Evolutionary conservation across 1,139 yeast species (phyloP), one percentile per base, ranked within the genome.

Genomic region (Geotrichum fermentans): DNA sequence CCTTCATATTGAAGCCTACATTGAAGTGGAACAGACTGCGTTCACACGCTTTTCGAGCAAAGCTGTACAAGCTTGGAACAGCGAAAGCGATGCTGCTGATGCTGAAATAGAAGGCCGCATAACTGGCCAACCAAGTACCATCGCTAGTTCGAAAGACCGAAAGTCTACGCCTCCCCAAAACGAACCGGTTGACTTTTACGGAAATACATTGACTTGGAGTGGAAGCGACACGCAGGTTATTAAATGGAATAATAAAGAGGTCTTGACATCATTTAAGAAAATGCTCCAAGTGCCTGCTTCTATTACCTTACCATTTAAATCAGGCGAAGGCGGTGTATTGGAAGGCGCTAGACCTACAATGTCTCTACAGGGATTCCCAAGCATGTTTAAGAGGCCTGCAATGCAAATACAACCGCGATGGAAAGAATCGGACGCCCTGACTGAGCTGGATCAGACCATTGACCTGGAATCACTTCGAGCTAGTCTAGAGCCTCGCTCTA

Each of bases 21-120:
- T 47, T 20, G 39, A 30, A 6, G 26, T 22, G 20, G 50, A 47
- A 16, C 26, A 29, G 14, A 14, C 35, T 13, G 39, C 28, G 20
- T 41, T 47, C 38, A 63, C 65, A 17, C 55, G 56, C 7, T 60
- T 56, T 18, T 61, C 69, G 20, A 60, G 59, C 18, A 51, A 47
- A 13, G 62, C 59, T 49, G 70, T 73, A 24, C 49, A 50, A 2
- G 57, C 60, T 13, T 74, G 75, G 67, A 62, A 62, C 18, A 55
- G 56, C 7, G 63, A 64, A 21, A 59, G 64, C 0, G 55, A 61
- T 1, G 61, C 62, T 34, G 62, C 62, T 34, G 74, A 73, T 35
- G 64, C 61, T 2, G 69, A 63, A 29, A 65, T 71, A 1, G 78
- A 74, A 53, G 28, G 6, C 10, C 28, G 28, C 28, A 24, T 24